Evolutionary conservation across 2,329 filamentous ascomycete species (phyloP), one percentile per base, ranked within the genome.

Genomic region (Fonsecaea multimorphosa): DNA sequence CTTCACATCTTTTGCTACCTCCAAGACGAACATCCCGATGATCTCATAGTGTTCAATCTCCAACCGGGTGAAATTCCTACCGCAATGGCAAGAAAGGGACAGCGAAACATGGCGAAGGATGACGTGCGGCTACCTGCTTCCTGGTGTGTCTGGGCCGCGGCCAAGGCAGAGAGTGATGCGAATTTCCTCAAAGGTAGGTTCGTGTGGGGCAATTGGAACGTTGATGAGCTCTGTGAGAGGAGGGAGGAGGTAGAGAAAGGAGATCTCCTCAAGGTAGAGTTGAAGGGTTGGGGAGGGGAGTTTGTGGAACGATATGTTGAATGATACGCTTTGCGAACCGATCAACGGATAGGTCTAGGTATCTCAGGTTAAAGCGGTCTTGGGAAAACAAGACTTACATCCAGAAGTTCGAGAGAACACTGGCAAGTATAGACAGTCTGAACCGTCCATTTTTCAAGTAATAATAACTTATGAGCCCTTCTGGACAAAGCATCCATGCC

Each of bases 211-310:
- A 64, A 54, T 32, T 64, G 62, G 62, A 49, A 64, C n/a, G 27
- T 60, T 7, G 34, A 60, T 16, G 56, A 64, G 56, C 87, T 87
- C 71, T 85, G 81, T 76, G 79, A 76, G 51, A 71, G 74, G 4
- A 69, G 66, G n/a, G 76, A 58, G 19, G 44, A 64, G 32, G 56
- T 64, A 5, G 40, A 52, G 40, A 59, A 44, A 12, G 40, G 40
- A 9, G 61, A 59, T 55, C 36, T 64, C 2, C 34, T 64, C 2
- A 59, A 40, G 27, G 22, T 58, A 1, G 61, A 29, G 46, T 44
- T 61, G 34, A 61, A 40, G 19, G 58, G 58, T 22, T 61, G 58
- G 58, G 58, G 58, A 8, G 32, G 6, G 12, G 58, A 61, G 46
- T 61, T 61, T 40, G 58, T 44, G 4, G 49, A 54, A 38, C 40